Percentiles rank a stretch among this genome's conserved stretches.
Conservation (phyloP, 805 yeast species). For the Wickerhamomyces pijperi region DNA sequence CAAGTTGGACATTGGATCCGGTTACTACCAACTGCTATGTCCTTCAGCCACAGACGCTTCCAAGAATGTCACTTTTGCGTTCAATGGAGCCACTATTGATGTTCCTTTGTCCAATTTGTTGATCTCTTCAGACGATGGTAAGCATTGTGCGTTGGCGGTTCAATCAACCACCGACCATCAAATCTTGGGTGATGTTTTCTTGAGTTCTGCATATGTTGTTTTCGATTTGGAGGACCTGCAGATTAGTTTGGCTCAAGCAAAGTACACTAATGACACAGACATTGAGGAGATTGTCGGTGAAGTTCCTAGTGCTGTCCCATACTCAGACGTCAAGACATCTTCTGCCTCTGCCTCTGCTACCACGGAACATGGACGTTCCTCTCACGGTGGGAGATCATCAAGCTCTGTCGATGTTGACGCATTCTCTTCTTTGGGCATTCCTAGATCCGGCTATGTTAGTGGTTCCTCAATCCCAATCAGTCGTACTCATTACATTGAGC, state of each 20-base stretch:
- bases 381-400: no score
- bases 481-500: no score
- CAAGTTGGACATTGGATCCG: conserved; percentile 25
- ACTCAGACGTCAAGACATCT: no score
- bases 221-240: conserved; percentile 38
- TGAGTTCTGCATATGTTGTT: conserved; percentile 41
- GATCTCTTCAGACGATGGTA: conserved; percentile 13
- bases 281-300: conserved; percentile 23
- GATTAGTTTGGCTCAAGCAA: conserved; percentile 37
- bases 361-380: no score
- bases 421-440: no score
- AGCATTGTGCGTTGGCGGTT: conserved; percentile 34
- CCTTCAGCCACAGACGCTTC: conserved; percentile 7
- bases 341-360: no score
- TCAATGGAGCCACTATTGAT: conserved; percentile 43
- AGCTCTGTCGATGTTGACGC: no score
- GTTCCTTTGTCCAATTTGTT: conserved; percentile 35
- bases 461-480: no score
- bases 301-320: background rate
- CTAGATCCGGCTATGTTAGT: no score
- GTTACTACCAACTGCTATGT: conserved; percentile 40
- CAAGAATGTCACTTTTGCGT: conserved; percentile 24
- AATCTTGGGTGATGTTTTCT: conserved; percentile 42
- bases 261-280: conserved; percentile 22
- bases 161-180: conserved; percentile 24